Base-by-base conservation (phyloP, 805 yeast genomes). In the Yarrowia alimentaria region DNA sequence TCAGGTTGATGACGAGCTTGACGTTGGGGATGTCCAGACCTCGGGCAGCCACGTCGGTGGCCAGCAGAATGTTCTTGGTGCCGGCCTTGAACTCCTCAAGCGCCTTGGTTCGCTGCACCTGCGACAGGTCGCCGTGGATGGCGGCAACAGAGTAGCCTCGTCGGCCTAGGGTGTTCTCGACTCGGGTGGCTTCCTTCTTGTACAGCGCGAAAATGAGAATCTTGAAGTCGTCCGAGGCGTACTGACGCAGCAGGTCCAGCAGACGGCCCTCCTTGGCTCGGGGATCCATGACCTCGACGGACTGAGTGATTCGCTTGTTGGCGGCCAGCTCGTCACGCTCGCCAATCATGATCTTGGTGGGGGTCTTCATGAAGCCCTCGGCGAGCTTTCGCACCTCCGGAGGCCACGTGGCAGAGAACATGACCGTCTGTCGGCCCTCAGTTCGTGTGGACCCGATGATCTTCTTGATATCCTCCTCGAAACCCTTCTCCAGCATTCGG, bases 331-430 rank as follows among this genome's bases (percentile, higher is more conserved):
- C 98, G 64, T 91, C 97, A 57, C 94, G 79, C 67, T 93, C 85
- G 61, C 99, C 99, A 63, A 93, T 85, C 33, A 93, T 81, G 32
- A 93, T 85, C 67, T 86, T 89, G 42, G 88, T 87, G n/a, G 97
- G 95, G 11, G 66, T 61, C 17, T 76, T 78, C 95, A 93, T 85
- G 68, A 84, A 93, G 6, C 84, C 77, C 14, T 80, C 64, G 7
- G 99, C 99, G 56, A 93, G 75, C 57, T 88, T 94, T 64, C 98
- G 82, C 26, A 93, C 98, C 70, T 91, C 95, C 61, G 85, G 86
- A n/a, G 99, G 99, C 99, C 99, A 93, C 1, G 99, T 93, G n/a
- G 99, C 99, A 8, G 99, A 91, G 70, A 93, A 93, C 98, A 93
- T 93, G 57, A 93, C 75, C 0, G 99, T 93, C 69, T 91, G 98